These are phyloP conservation scores for Oenanthe sinensis DNA, from an alignment of 129 eudicot genomes.

Conservation along the genomic window DNA sequence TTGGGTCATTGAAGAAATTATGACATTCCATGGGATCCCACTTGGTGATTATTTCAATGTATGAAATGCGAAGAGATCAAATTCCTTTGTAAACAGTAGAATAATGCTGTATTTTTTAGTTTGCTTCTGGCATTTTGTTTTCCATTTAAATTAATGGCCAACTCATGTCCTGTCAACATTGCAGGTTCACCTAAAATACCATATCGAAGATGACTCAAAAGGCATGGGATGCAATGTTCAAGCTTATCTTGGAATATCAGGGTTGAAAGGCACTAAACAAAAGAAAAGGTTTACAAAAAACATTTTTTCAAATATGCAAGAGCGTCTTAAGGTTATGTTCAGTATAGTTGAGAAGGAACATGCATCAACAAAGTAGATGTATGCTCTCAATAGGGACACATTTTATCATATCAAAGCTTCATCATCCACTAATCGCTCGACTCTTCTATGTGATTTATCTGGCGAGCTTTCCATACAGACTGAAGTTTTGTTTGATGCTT, in stretches of 20 bases:
- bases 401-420: not conserved
- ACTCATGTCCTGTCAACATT: not conserved
- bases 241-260: conserved; percentile 70
- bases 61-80: conserved; percentile 12
- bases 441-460: not conserved
- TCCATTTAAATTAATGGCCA: not conserved
- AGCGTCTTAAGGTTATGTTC: conserved; percentile 71
- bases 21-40: conserved; percentile 95
- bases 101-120: not conserved
- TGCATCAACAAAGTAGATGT: conserved; percentile 27
- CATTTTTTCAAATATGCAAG: conserved; percentile 63
- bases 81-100: not conserved
- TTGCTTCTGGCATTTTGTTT: not conserved
- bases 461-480: not conserved
- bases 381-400: not conserved
- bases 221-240: conserved; percentile 68
- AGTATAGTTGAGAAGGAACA: conserved; percentile 80
- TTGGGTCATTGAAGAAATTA: conserved; percentile 92
- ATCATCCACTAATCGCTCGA: not conserved
- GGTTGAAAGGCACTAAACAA: conserved; percentile 79
- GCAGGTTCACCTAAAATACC: conserved; percentile 93
- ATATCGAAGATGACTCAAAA: conserved; percentile 64
- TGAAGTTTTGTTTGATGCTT: not conserved
- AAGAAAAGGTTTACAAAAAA: conserved; percentile 79
- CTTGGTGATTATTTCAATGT: conserved; percentile 88